Evolutionary conservation across 164 flowering plant species (phyloP).

Genomic region (Umbilicus rupestris): DNA sequence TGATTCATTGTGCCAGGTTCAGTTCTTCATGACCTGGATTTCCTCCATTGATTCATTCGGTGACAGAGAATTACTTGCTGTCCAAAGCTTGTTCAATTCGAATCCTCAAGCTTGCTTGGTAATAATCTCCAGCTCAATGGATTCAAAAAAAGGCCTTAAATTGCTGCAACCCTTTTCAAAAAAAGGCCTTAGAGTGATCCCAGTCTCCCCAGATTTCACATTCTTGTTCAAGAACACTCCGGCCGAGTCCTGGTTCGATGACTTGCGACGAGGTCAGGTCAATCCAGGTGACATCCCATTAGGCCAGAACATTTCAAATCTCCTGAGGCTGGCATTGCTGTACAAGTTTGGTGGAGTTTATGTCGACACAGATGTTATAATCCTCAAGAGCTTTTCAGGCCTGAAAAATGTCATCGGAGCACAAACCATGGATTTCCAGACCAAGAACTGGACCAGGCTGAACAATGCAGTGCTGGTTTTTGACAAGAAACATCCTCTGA

Average conservation of each 20-base stretch:
- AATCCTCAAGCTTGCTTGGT: constrained; percentile 67
- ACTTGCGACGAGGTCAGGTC: constrained; percentile 39
- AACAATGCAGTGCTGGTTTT: constrained; percentile 90
- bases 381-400: constrained; percentile 42
- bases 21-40: constrained; percentile 89
- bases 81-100: constrained; percentile 65
- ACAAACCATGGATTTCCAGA: constrained; percentile 41
- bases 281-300: constrained; percentile 65
- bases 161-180: constrained; percentile 42
- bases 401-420: constrained; percentile 78
- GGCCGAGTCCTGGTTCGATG: constrained; percentile 53
- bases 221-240: constrained; percentile 46
- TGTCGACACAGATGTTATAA: constrained; percentile 70
- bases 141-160: constrained; percentile 34
- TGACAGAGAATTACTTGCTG: constrained; percentile 34
- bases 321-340: constrained; percentile 62
- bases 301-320: constrained; percentile 84
- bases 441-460: constrained; percentile 70
- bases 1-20: constrained; percentile 34
- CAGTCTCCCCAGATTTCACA: constrained; percentile 56
- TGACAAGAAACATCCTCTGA: constrained; percentile 64
- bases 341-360: constrained; percentile 81
- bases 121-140: constrained; percentile 58
- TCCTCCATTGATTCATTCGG: constrained; percentile 54
- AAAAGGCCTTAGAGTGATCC: constrained; percentile 38